These are phyloP conservation scores for Candida cerambycidarum DNA, from an alignment of 805 yeast genomes.

Conservation along the genomic window DNA sequence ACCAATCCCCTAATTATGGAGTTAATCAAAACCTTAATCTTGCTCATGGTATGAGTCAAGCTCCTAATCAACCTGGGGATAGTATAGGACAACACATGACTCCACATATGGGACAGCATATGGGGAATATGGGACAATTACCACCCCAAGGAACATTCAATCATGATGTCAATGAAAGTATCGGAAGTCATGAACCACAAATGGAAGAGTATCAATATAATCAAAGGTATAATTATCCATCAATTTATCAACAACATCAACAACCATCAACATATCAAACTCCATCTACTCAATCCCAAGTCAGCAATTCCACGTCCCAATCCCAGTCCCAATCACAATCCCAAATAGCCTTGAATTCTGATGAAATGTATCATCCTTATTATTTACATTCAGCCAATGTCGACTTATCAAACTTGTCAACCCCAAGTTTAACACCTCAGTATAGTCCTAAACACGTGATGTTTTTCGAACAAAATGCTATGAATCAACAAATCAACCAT, in stretches of 20 bases:
- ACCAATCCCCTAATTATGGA: neutral
- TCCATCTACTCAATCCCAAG: conserved; percentile 3
- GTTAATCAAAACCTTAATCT: neutral
- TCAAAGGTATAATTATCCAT: conserved; percentile 3
- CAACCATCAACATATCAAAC: conserved; percentile 1
- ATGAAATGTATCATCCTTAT: conserved; percentile 5
- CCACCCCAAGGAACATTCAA: conserved; percentile 2
- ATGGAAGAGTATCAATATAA: neutral
- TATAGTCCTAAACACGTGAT: conserved; percentile 14
- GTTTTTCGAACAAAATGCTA: conserved; percentile 10
- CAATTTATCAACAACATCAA: neutral
- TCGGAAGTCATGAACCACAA: neutral
- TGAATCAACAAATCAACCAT: conserved; percentile 3
- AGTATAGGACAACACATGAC: neutral
- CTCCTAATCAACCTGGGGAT: neutral
- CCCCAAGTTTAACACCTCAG: conserved; percentile 15
- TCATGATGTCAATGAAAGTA: neutral
- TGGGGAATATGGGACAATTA: neutral
- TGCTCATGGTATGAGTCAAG: neutral
- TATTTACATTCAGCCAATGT: conserved; percentile 12
- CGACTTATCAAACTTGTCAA: conserved; percentile 12
- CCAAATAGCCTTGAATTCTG: neutral
- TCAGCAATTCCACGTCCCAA: conserved; percentile 1
- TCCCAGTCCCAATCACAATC: neutral
- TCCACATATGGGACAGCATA: too few relatives aligned